Evolutionary conservation across 2,329 filamentous ascomycete genomes (phyloP).

Genomic region (Fusarium dimerum): DNA sequence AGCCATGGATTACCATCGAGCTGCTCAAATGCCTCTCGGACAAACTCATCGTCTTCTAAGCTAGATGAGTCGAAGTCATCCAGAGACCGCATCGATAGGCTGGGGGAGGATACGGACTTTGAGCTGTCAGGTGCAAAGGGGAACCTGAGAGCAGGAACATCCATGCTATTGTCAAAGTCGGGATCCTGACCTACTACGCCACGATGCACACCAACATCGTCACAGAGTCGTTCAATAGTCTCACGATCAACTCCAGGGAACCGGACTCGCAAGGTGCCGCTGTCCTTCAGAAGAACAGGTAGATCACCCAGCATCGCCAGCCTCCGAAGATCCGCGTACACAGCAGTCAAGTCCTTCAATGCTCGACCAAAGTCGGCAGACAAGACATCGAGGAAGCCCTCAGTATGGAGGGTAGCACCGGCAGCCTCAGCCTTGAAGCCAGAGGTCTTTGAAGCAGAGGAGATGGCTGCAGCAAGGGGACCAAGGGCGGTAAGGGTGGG

Average conservation of each 20-base stretch:
- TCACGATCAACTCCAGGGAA: constrained; percentile 89
- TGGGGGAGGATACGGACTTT: constrained; percentile 46
- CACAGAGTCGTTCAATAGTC: constrained; percentile 79
- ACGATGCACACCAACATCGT: constrained; percentile 81
- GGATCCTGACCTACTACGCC: constrained; percentile 77
- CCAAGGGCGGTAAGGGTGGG: constrained; percentile 89
- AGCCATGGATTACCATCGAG: constrained; percentile 51
- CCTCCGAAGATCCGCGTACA: constrained; percentile 79
- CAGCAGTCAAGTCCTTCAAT: constrained; percentile 76
- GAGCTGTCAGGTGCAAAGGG: constrained; percentile 71
- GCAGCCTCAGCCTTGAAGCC: constrained; percentile 42
- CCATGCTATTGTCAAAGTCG: constrained; percentile 68
- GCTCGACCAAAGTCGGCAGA: constrained; percentile 86
- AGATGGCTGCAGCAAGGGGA: constrained; percentile 61
- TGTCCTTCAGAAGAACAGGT: constrained; percentile 71
- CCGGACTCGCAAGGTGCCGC: constrained; percentile 72
- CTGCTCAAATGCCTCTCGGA: constrained; percentile 44
- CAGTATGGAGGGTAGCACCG: constrained; percentile 69
- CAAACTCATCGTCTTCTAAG: constrained; percentile 37
- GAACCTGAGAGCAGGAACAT: constrained; percentile 75
- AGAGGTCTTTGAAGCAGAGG: constrained; percentile 46
- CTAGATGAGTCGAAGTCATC: constrained; percentile 41
- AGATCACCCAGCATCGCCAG: constrained; percentile 80
- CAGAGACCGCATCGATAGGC: constrained; percentile 49
- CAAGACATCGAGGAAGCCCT: constrained; percentile 82